Evolutionary conservation across 805 yeast species (phyloP), one percentile per base, ranked within the genome.

Genomic region (Spathaspora girioi): DNA sequence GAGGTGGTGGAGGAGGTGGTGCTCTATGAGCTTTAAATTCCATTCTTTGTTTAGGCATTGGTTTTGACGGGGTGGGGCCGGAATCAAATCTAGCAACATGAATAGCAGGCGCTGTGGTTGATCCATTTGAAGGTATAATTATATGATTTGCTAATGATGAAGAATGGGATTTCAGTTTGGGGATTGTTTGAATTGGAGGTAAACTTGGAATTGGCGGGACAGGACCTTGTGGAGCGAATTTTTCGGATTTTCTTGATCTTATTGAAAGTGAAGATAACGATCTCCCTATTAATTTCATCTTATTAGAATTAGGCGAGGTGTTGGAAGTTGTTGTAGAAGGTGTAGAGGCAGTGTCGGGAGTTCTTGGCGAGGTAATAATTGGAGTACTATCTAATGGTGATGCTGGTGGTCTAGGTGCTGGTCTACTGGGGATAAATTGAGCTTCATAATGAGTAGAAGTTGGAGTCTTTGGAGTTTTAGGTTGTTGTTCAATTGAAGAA

Each of bases 361-460:
- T 32, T 17, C 15, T 35, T 35, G 40, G 40, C 3, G 17, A 35
- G 3, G 17, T 35, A 31, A 14, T 10, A 5, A 10, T 10, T 31
- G 12, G n/a, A 14, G 9, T 31, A 8, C 35, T 8, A 8, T 29
- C 32, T 29, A 12, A 29, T 5, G 40, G 40, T 35, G 40, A n/a
- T 15, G 58, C 42, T 4, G 77, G 78, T 1, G 88, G 87, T 58
- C 78, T 80, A 31, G 89, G 89, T 0, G 89, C 87, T 0, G 89
- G 88, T 54, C 89, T 72, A 49, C 82, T 77, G 3, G 88, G 89
- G 48, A 83, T 82, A 55, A 78, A 83, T 58, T 76, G 83, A 26
- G 57, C 61, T 50, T 70, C 80, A 56, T 54, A 64, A 38, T 53
- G 63, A 14, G 6, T 6, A 23, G 46, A 18, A 31, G 59, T 58